Evolutionary conservation across 768 basidiomycete species (phyloP).

Genomic region (Termitomyces sp.): DNA sequence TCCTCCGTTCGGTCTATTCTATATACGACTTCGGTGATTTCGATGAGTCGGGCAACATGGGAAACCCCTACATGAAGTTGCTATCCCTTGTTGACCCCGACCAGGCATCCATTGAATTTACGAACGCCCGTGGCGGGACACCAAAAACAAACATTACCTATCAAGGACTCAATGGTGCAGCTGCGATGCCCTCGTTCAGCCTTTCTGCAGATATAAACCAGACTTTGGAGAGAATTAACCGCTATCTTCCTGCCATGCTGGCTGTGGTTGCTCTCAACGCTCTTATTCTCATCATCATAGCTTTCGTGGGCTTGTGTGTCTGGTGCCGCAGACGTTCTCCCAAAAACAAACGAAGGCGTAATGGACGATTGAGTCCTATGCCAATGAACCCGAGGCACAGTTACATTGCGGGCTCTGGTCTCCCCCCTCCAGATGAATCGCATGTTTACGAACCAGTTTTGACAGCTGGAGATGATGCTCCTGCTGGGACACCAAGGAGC

Average conservation of each 20-base stretch:
- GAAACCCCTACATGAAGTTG: constrained; percentile 73
- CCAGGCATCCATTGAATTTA: constrained; percentile 68
- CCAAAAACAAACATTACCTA: constrained; percentile 66
- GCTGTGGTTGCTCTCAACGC: constrained; percentile 77
- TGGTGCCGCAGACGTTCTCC: constrained; percentile 43
- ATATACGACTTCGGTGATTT: constrained; percentile 85
- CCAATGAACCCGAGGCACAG: constrained; percentile 44
- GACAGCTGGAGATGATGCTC: constrained; percentile 2
- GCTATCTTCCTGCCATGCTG: constrained; percentile 67
- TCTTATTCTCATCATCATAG: constrained; percentile 54
- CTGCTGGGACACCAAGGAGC: background rate
- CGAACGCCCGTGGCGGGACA: constrained; percentile 56
- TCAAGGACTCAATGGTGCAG: constrained; percentile 39
- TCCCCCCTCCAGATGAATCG: constrained; percentile 7
- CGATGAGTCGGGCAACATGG: constrained; percentile 55
- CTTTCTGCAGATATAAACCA: constrained; percentile 53
- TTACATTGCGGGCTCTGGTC: constrained; percentile 27
- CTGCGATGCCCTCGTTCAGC: constrained; percentile 39
- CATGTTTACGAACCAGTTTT: constrained; percentile 71
- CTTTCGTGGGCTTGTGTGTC: constrained; percentile 45
- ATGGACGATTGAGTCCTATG: constrained; percentile 52
- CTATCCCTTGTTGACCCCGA: constrained; percentile 64
- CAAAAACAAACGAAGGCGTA: constrained; percentile 21
- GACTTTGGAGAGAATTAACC: constrained; percentile 57
- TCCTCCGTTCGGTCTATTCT: constrained; percentile 77